A percentile compares a stretch with the other conserved stretches of the same genome.
Evolutionary conservation across 2,329 filamentous ascomycete genomes (phyloP).

Genomic region (Claviceps monticola): DNA sequence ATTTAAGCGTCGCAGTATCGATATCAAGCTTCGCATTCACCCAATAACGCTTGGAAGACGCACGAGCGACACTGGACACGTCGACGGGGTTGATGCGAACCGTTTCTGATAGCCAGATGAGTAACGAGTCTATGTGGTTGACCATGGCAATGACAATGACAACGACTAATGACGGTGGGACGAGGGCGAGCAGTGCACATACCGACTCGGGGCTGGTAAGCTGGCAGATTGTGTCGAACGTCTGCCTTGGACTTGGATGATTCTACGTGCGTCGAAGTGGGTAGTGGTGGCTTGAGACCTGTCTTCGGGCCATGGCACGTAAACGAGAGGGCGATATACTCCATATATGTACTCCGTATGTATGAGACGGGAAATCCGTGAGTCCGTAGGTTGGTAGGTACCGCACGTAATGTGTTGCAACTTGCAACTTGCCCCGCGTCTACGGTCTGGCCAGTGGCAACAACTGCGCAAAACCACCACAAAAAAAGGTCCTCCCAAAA

Average conservation of each 20-base stretch:
- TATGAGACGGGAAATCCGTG: not conserved
- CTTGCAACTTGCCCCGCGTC: too few species aligned
- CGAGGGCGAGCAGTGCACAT: not conserved
- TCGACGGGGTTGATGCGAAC: constrained; percentile 15
- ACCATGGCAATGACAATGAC: too few species aligned
- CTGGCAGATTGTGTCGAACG: constrained; percentile 17
- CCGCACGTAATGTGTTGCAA: too few species aligned
- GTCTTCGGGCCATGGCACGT: constrained; percentile 7
- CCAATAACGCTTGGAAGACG: too few species aligned
- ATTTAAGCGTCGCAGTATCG: too few species aligned
- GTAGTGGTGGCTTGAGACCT: constrained; percentile 14
- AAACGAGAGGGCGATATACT: not conserved
- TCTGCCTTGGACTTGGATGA: constrained; percentile 14
- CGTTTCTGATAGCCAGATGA: constrained; percentile 9
- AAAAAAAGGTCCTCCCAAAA: too few species aligned
- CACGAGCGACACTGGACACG: not conserved
- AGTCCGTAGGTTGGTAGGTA: too few species aligned
- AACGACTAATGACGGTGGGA: not conserved
- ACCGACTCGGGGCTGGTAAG: constrained; percentile 15
- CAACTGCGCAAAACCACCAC: too few species aligned
- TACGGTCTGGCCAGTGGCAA: too few species aligned
- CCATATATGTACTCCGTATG: too few species aligned
- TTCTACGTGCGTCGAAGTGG: constrained; percentile 12
- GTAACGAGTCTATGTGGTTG: not conserved
- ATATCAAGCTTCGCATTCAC: too few species aligned